Evolutionary conservation across 352 stramenopile genomes (phyloP).

Genomic region (Phytophthora gonapodyides): DNA sequence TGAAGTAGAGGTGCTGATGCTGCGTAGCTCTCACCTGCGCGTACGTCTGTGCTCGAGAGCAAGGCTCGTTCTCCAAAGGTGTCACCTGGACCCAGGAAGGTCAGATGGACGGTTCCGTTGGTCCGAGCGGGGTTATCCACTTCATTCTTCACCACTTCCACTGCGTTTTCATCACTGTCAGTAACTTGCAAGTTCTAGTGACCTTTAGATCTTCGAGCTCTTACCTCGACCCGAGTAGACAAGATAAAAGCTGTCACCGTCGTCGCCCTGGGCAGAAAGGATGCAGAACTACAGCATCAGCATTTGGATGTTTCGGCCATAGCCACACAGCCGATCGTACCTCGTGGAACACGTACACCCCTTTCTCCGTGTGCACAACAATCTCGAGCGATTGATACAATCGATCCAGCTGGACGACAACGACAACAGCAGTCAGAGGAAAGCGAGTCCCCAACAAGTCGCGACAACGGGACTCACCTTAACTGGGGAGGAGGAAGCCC

Average conservation of each 20-base stretch:
- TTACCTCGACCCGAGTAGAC: slow-evolving; percentile 77
- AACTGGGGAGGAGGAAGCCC: slow-evolving; percentile 19
- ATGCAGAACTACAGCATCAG: neutral
- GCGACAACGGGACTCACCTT: slow-evolving; percentile 25
- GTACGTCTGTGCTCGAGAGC: slow-evolving; percentile 59
- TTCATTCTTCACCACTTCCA: slow-evolving; percentile 58
- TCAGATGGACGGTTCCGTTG: slow-evolving; percentile 43
- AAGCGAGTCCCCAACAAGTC: neutral
- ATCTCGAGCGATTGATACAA: slow-evolving; percentile 79
- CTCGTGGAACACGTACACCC: slow-evolving; percentile 65
- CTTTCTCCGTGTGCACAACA: slow-evolving; percentile 45
- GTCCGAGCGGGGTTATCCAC: slow-evolving; percentile 19
- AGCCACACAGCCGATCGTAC: slow-evolving; percentile 18
- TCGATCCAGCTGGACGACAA: slow-evolving; percentile 56
- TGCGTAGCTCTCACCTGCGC: slow-evolving; percentile 43
- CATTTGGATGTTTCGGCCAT: too few relatives aligned
- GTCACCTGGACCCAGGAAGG: slow-evolving; percentile 56
- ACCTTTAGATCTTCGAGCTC: neutral
- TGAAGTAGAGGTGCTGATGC: neutral
- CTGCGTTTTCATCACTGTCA: slow-evolving; percentile 25
- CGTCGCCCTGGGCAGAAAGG: slow-evolving; percentile 52
- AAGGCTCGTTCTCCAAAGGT: slow-evolving; percentile 81
- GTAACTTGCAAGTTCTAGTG: neutral
- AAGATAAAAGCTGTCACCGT: slow-evolving; percentile 80
- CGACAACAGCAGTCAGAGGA: slow-evolving; percentile 1